Evolutionary conservation across 2,329 filamentous ascomycete genomes (phyloP).

Genomic region (Beauveria sp.): DNA sequence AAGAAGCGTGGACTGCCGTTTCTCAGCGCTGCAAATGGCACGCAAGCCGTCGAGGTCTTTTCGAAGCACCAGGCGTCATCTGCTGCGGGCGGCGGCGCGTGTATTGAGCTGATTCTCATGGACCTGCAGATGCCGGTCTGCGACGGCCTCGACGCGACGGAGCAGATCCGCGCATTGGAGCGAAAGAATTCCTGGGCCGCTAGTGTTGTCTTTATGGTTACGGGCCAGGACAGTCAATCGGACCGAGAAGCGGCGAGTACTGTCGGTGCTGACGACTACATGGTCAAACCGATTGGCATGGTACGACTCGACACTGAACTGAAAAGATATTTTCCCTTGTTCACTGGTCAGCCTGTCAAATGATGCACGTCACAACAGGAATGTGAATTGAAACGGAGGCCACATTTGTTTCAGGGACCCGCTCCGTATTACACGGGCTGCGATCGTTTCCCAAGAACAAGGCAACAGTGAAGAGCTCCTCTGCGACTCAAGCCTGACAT

Average conservation of each 20-base stretch:
- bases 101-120: constrained; percentile 21
- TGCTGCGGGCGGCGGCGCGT: constrained; percentile 5
- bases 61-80: constrained; percentile 14
- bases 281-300: constrained; percentile 2
- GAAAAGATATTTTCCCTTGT: not conserved
- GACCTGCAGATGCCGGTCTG: constrained; percentile 24
- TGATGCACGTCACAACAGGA: not conserved
- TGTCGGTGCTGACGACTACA: not conserved
- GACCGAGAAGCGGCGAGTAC: not conserved
- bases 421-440: too few relatives aligned
- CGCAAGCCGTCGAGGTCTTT: constrained; percentile 32
- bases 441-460: too few relatives aligned
- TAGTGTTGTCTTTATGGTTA: constrained; percentile 20
- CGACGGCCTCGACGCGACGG: constrained; percentile 21
- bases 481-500: too few relatives aligned
- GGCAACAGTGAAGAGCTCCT: too few relatives aligned
- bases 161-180: constrained; percentile 19
- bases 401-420: too few relatives aligned
- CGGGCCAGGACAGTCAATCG: constrained; percentile 19
- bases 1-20: constrained; percentile 35
- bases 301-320: not conserved
- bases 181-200: constrained; percentile 10
- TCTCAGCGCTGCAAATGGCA: constrained; percentile 33
- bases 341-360: not conserved
- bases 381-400: too few relatives aligned